Conservation (phyloP, 306 rosid genomes). For the Cucumis hystrix region DNA sequence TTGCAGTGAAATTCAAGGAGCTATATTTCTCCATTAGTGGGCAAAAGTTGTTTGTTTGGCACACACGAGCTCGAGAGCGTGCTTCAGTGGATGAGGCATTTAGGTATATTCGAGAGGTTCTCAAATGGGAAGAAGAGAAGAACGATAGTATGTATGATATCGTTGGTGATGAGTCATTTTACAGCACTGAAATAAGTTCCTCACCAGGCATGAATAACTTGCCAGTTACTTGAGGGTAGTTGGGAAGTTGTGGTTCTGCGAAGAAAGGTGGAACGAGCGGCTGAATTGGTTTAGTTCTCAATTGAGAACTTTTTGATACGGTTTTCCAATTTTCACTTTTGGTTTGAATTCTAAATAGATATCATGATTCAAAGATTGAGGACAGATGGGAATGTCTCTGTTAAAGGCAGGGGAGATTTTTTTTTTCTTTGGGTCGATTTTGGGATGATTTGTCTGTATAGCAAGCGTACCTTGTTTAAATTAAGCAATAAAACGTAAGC, state of each 20-base stretch:
- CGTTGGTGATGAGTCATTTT: slow-evolving; percentile 55
- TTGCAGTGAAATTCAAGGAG: slow-evolving; percentile 79
- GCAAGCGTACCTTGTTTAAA: slow-evolving; percentile 1
- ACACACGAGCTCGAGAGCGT: slow-evolving; percentile 57
- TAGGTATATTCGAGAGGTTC: slow-evolving; percentile 63
- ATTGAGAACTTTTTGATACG: background rate
- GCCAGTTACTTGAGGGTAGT: background rate
- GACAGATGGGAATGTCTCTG: background rate
- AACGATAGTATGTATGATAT: slow-evolving; percentile 40
- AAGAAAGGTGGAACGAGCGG: background rate
- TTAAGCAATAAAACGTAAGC: background rate
- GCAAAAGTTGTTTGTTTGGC: slow-evolving; percentile 60
- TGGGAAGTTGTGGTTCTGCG: background rate
- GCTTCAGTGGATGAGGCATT: slow-evolving; percentile 57
- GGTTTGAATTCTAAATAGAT: background rate
- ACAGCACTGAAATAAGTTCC: slow-evolving; percentile 59
- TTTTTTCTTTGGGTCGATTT: background rate
- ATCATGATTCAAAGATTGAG: background rate
- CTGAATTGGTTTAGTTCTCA: background rate
- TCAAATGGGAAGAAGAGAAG: slow-evolving; percentile 80
- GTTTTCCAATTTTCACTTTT: background rate
- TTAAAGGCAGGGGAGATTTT: background rate
- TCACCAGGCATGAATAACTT: slow-evolving; percentile 58
- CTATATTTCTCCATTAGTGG: slow-evolving; percentile 46
- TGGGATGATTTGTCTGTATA: slow-evolving; percentile 3